phyloP scores from a whole-genome alignment of 2,329 filamentous ascomycete species.

The Colletotrichum nymphaeae region DNA sequence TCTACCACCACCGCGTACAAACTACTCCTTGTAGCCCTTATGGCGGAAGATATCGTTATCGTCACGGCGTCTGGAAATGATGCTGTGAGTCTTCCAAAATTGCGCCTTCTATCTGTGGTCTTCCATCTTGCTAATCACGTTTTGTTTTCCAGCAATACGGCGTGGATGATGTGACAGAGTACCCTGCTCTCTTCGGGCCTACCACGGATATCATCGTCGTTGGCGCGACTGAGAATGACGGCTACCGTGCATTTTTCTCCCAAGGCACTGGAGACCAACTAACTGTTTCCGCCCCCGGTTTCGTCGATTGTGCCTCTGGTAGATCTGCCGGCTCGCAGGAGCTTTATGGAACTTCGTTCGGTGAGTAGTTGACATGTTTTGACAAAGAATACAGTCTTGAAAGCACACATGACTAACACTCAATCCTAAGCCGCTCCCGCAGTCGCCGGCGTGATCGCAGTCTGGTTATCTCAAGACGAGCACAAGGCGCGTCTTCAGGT shows the following conservation, averaged over 20 bases:
- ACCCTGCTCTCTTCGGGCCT: conserved; percentile 14
- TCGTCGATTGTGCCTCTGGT: background rate
- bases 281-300: conserved; percentile 9
- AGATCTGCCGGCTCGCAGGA: background rate
- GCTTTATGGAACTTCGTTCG: conserved; percentile 1
- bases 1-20: background rate
- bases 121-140: no score
- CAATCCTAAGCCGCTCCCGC: background rate
- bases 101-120: no score
- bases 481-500: background rate
- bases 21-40: conserved; percentile 1
- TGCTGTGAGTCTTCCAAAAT: background rate
- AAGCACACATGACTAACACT: no score
- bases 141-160: background rate
- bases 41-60: conserved; percentile 20
- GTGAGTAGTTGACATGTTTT: background rate
- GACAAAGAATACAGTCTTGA: no score
- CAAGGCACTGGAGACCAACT: conserved; percentile 13
- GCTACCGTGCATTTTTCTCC: background rate
- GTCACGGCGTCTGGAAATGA: conserved; percentile 18
- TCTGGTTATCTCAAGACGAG: conserved; percentile 22
- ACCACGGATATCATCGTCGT: conserved; percentile 22
- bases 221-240: conserved; percentile 5
- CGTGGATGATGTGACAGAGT: background rate
- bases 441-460: conserved; percentile 20